These are phyloP conservation scores for Chaetomiaceae sp. DNA, from an alignment of 2,329 filamentous ascomycete genomes.

Conservation along the genomic window DNA sequence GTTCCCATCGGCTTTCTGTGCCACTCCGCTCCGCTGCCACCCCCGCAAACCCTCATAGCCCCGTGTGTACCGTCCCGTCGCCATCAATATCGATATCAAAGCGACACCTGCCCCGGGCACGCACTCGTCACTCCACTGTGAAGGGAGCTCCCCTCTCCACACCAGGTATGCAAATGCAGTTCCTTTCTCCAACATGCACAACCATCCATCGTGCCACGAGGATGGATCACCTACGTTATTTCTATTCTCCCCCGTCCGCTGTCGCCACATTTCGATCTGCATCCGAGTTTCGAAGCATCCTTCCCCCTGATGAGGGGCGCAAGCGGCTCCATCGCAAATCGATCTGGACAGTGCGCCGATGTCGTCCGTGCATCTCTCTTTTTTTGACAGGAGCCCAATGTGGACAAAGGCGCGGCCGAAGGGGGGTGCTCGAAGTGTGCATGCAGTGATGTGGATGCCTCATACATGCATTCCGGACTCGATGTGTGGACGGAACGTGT, in stretches of 20 bases:
- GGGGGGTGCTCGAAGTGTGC: neutral
- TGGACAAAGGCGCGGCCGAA: conserved; percentile 11
- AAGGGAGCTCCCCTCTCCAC: too few relatives aligned
- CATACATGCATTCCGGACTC: too few relatives aligned
- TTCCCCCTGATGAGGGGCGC: neutral
- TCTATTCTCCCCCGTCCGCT: too few relatives aligned
- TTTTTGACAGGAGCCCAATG: neutral
- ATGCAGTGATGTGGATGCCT: too few relatives aligned
- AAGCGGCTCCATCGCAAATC: neutral
- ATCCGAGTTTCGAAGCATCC: neutral
- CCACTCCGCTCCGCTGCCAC: neutral
- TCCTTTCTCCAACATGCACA: conserved; percentile 1
- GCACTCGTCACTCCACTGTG: too few relatives aligned
- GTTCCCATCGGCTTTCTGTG: neutral
- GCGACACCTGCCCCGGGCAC: neutral
- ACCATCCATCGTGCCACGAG: neutral
- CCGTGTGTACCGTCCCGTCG: too few relatives aligned
- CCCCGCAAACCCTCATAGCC: conserved; percentile 6
- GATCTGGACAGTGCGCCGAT: conserved; percentile 7
- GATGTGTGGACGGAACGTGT: too few relatives aligned
- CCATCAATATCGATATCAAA: conserved; percentile 2
- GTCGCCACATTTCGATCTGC: neutral
- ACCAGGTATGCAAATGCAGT: conserved; percentile 10
- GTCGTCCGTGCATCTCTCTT: conserved; percentile 7
- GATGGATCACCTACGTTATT: too few relatives aligned